A percentile compares a stretch with the other conserved stretches of the same genome.
Evolutionary conservation across 139 green algal genomes (phyloP).

Genomic region (Chloropicon primus): DNA sequence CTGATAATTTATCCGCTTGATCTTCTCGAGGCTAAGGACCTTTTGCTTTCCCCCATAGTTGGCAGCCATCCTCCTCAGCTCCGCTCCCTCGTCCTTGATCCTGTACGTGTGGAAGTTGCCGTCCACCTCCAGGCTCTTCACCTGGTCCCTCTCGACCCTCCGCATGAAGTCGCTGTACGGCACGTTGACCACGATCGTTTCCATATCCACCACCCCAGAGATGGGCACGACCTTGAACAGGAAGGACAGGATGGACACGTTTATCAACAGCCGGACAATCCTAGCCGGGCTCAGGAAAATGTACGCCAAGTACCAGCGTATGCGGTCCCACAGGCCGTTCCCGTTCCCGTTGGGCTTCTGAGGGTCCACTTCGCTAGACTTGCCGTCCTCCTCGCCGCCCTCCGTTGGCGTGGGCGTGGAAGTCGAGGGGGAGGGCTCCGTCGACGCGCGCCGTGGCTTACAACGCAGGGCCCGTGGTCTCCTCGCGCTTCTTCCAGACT

Average conservation of each 20-base stretch:
- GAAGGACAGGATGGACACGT: background rate
- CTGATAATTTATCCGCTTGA: slow-evolving; percentile 32
- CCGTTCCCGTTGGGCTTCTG: background rate
- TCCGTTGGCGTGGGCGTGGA: background rate
- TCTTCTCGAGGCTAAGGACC: background rate
- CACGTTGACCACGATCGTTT: background rate
- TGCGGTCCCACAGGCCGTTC: background rate
- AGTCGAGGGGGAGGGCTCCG: background rate
- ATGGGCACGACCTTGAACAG: background rate
- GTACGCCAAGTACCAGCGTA: background rate
- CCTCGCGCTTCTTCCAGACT: too few relatives aligned
- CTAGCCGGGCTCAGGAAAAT: background rate
- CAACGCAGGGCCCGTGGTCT: too few relatives aligned
- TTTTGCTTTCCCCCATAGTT: background rate
- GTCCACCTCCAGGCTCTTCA: background rate
- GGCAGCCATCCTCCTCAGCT: background rate
- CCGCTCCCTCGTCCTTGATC: background rate
- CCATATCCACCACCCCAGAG: background rate
- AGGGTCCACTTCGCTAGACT: background rate
- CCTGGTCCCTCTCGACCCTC: background rate
- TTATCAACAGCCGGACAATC: background rate
- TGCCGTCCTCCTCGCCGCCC: background rate
- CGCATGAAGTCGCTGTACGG: background rate
- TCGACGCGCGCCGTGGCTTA: background rate
- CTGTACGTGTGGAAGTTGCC: background rate